Evolutionary conservation across 192 early-diverging fungal genomes (phyloP).

Genomic region (Chytriomyces sp.): DNA sequence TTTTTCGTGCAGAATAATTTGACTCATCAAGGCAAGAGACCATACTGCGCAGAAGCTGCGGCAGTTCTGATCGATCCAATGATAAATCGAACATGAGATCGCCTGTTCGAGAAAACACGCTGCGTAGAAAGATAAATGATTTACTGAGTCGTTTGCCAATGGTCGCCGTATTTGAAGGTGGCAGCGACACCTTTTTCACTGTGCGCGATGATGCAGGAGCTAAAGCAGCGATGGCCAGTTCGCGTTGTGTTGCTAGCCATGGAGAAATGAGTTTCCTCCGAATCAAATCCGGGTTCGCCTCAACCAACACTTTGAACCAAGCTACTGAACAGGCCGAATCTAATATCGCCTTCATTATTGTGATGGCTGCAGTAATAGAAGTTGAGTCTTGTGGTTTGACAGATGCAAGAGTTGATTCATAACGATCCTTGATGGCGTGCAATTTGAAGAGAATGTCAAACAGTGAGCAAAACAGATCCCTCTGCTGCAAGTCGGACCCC

Average conservation of each 20-base stretch:
- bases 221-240: neutral
- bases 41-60: neutral
- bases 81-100: conserved; percentile 15
- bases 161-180: neutral
- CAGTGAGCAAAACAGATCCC: neutral
- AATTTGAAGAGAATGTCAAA: conserved; percentile 19
- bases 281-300: neutral
- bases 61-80: neutral
- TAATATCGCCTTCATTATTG: neutral
- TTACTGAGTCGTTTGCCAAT: neutral
- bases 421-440: neutral
- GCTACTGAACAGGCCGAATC: neutral
- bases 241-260: neutral
- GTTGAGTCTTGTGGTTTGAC: conserved; percentile 1
- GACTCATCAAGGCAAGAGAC: neutral
- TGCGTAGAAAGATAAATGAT: neutral
- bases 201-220: neutral
- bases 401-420: neutral
- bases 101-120: neutral
- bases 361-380: neutral
- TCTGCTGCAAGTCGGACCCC: neutral
- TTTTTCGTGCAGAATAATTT: conserved; percentile 3
- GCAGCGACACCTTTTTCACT: neutral
- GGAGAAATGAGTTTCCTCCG: neutral
- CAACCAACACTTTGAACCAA: conserved; percentile 8